Evolutionary conservation across 2,329 filamentous ascomycete species (phyloP).

Genomic region (Ophiobolus disseminans): DNA sequence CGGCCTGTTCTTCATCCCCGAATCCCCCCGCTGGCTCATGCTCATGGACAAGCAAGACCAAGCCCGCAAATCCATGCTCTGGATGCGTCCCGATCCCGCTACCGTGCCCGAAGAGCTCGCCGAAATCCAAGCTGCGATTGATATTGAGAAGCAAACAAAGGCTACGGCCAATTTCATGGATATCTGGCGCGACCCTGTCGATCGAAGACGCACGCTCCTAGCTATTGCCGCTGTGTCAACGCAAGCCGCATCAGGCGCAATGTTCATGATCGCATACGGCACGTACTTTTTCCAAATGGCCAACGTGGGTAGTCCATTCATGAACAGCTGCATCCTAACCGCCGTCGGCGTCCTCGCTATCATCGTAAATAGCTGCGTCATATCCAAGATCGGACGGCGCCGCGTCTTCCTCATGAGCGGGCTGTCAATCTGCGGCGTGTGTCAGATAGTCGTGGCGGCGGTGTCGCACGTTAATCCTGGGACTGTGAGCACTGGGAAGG

Average conservation of each 20-base stretch:
- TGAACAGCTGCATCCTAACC: conserved; percentile 63
- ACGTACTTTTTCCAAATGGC: conserved; percentile 47
- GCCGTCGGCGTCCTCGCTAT: conserved; percentile 63
- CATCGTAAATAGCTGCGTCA: conserved; percentile 60
- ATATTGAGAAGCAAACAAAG: conserved; percentile 53
- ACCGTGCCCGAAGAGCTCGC: conserved; percentile 29
- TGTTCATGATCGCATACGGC: conserved; percentile 53
- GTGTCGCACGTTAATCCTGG: conserved; percentile 59
- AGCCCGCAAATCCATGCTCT: conserved; percentile 30
- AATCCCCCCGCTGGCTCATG: conserved; percentile 55
- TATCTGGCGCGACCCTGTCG: conserved; percentile 60
- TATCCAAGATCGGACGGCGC: conserved; percentile 62
- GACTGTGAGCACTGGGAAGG: conserved; percentile 51
- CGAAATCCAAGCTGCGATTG: conserved; percentile 39
- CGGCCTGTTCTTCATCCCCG: conserved; percentile 46
- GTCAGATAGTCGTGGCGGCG: conserved; percentile 62
- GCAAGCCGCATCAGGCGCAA: conserved; percentile 62
- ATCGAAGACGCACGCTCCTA: conserved; percentile 59
- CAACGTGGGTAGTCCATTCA: conserved; percentile 54
- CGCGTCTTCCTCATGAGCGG: conserved; percentile 61
- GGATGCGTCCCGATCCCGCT: conserved; percentile 36
- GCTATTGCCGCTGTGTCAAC: conserved; percentile 58
- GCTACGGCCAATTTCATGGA: conserved; percentile 59
- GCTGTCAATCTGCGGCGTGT: conserved; percentile 61
- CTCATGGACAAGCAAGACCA: conserved; percentile 25